These are phyloP conservation scores for Thalassiosira ordinaria DNA, from an alignment of 352 stramenopile species.

Conservation along the genomic window DNA sequence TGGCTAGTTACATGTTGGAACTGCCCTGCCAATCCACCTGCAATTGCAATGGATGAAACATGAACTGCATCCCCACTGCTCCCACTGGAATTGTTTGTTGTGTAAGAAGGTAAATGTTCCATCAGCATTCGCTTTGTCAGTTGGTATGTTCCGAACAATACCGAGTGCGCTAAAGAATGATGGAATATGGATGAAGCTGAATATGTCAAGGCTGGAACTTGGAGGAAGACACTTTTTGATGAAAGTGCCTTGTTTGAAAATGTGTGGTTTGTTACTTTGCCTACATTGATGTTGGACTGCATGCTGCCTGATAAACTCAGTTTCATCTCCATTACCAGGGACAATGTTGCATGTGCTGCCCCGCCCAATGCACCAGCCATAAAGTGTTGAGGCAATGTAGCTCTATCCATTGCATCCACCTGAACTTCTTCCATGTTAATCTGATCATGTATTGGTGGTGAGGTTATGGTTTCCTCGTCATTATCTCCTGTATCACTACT, in stretches of 20 bases:
- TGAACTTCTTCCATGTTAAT: background rate
- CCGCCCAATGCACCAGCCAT: slow-evolving; percentile 49
- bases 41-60: slow-evolving; percentile 34
- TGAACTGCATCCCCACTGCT: slow-evolving; percentile 20
- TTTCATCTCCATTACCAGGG: slow-evolving; percentile 40
- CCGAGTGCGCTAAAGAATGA: slow-evolving; percentile 53
- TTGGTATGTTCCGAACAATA: slow-evolving; percentile 64
- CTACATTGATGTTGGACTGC: background rate
- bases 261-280: background rate
- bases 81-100: background rate
- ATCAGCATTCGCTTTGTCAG: slow-evolving; percentile 46
- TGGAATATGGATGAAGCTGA: slow-evolving; percentile 35
- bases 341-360: slow-evolving; percentile 42
- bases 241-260: background rate
- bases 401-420: slow-evolving; percentile 37
- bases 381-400: slow-evolving; percentile 49
- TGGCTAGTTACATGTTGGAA: slow-evolving; percentile 52
- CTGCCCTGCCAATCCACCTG: slow-evolving; percentile 53
- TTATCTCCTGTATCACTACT: no score
- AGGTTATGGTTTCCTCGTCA: no score
- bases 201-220: slow-evolving; percentile 36
- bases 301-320: background rate
- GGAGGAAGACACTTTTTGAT: slow-evolving; percentile 11
- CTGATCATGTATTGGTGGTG: background rate
- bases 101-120: background rate